phyloP scores from a whole-genome alignment of 441 rosid species.

The Populus hybrid region DNA sequence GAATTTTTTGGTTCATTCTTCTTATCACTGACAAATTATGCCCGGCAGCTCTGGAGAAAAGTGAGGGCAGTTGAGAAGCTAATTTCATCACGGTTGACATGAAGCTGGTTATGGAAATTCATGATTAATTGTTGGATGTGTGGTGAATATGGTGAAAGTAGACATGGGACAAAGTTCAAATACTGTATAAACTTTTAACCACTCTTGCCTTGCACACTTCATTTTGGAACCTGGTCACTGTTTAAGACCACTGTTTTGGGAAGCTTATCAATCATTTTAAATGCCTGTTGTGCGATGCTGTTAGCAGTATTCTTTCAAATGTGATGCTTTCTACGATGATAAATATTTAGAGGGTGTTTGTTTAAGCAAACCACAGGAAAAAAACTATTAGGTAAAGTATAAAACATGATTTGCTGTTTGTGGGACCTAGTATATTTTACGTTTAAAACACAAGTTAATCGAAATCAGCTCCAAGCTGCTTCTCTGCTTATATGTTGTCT shows the following conservation, averaged over 20 bases:
- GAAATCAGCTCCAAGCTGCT: too few relatives aligned
- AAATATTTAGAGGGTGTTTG: not conserved
- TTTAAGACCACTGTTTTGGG: not conserved
- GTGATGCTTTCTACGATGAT: not conserved
- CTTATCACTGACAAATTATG: not conserved
- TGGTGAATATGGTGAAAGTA: slow-evolving; percentile 1
- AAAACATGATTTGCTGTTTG: too few relatives aligned
- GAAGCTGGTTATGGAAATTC: not conserved
- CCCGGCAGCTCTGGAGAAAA: slow-evolving; percentile 77
- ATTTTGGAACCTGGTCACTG: not conserved
- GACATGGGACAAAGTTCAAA: not conserved
- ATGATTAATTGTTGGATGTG: not conserved
- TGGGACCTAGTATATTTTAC: too few relatives aligned
- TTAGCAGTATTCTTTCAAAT: not conserved
- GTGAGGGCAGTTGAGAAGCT: slow-evolving; percentile 50
- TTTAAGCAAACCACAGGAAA: too few relatives aligned
- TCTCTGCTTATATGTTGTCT: too few relatives aligned
- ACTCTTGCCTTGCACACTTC: not conserved
- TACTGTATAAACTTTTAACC: not conserved
- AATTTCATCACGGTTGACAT: not conserved
- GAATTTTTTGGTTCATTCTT: not conserved
- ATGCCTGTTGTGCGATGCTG: not conserved
- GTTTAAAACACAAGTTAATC: too few relatives aligned
- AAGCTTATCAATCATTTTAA: not conserved
- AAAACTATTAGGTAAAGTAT: too few relatives aligned